Conservation (phyloP, 805 yeast genomes). For the Suhomyces sp. region DNA sequence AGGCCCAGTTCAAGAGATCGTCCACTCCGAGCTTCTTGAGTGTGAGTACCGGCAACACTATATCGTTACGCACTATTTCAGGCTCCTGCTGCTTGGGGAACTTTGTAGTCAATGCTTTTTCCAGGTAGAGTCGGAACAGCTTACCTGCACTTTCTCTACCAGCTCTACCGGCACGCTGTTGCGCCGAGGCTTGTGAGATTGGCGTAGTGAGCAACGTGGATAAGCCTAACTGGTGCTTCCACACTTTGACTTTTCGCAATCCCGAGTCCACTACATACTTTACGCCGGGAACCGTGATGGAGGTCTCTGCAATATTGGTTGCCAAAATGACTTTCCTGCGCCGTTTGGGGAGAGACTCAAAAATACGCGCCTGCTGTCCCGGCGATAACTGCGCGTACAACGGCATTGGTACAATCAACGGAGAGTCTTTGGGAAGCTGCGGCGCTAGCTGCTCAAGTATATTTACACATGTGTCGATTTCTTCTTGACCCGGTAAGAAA, state of each 20-base stretch:
- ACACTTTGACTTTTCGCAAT: constrained; percentile 85
- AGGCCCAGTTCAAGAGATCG: constrained; percentile 81
- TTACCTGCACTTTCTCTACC: constrained; percentile 94
- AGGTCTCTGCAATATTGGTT: constrained; percentile 97
- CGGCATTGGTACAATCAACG: constrained; percentile 73
- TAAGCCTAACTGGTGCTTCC: constrained; percentile 89
- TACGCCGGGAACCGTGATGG: constrained; percentile 93
- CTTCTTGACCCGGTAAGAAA: constrained; percentile 95
- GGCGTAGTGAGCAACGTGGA: constrained; percentile 93
- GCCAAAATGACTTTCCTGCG: constrained; percentile 85
- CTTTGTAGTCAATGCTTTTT: constrained; percentile 53
- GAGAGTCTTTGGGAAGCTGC: constrained; percentile 69
- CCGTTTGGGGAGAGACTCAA: constrained; percentile 58
- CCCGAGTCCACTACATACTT: constrained; percentile 93
- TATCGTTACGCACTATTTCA: constrained; percentile 83
- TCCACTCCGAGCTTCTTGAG: constrained; percentile 79
- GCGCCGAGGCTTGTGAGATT: constrained; percentile 89
- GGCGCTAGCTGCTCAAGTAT: constrained; percentile 60
- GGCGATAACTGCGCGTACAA: constrained; percentile 94
- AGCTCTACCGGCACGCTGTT: constrained; percentile 98
- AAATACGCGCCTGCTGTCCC: constrained; percentile 75
- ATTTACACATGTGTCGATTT: constrained; percentile 80
- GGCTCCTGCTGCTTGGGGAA: constrained; percentile 85
- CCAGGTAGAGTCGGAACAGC: constrained; percentile 80
- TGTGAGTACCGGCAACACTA: constrained; percentile 79